Evolutionary conservation across 2,329 filamentous ascomycete species (phyloP).

Genomic region (Curvularia sp.): DNA sequence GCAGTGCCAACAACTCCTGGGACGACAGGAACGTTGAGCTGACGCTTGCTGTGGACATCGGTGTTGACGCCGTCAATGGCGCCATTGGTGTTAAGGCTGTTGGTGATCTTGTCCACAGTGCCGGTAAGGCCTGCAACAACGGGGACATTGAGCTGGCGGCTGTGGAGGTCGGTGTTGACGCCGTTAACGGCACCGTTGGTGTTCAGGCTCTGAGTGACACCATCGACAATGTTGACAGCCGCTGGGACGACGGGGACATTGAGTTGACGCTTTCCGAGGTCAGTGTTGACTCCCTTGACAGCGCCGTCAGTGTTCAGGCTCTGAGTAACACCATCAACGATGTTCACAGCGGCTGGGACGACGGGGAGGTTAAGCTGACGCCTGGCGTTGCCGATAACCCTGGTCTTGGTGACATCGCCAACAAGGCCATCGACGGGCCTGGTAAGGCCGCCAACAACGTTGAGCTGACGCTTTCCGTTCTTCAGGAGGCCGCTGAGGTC

Average conservation of each 20-base stretch:
- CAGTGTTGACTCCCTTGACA: background rate
- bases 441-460: background rate
- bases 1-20: background rate
- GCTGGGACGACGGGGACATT: background rate
- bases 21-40: background rate
- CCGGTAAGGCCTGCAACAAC: background rate
- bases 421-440: background rate
- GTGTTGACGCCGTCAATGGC: background rate
- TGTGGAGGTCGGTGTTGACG: background rate
- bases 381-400: conserved; percentile 5
- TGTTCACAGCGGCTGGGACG: background rate
- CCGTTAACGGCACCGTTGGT: background rate
- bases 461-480: background rate
- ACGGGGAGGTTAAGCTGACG: background rate
- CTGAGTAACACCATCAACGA: background rate
- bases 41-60: background rate
- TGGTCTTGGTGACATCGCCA: background rate
- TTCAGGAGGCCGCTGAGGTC: conserved; percentile 13
- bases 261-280: background rate
- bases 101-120: background rate
- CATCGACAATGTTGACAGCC: too few species aligned
- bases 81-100: background rate
- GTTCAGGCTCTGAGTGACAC: background rate
- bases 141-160: background rate
- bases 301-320: background rate